Percentiles rank a stretch among this genome's conserved stretches.
Evolutionary conservation across 768 basidiomycete species (phyloP).

Genomic region (Baorangia bicolor): DNA sequence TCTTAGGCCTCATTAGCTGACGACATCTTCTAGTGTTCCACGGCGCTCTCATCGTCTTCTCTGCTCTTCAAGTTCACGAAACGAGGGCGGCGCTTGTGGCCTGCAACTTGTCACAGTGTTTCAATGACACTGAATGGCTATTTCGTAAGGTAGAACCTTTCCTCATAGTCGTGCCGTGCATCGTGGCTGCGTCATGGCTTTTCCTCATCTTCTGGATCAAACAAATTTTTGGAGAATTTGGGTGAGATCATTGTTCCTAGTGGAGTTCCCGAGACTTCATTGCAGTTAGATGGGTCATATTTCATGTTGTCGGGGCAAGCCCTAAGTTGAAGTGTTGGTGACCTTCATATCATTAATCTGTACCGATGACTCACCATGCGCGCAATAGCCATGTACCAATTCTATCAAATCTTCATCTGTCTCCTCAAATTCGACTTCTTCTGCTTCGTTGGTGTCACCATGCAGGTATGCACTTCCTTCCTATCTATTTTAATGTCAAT

Average conservation of each 20-base stretch:
- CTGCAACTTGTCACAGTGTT: constrained; percentile 37
- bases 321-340: constrained; percentile 76
- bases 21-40: constrained; percentile 55
- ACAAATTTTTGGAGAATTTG: constrained; percentile 77
- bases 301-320: constrained; percentile 86
- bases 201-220: constrained; percentile 66
- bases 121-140: constrained; percentile 51
- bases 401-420: constrained; percentile 84
- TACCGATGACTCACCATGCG: constrained; percentile 1
- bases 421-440: constrained; percentile 91
- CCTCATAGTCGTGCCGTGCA: constrained; percentile 68
- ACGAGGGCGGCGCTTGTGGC: constrained; percentile 60
- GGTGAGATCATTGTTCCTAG: constrained; percentile 45
- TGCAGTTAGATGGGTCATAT: constrained; percentile 75
- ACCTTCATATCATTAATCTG: not conserved
- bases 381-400: constrained; percentile 77
- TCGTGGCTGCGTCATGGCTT: constrained; percentile 68
- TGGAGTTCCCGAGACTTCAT: not conserved
- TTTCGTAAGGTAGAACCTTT: constrained; percentile 62
- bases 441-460: constrained; percentile 82
- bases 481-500: not conserved
- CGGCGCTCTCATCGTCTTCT: constrained; percentile 66
- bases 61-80: constrained; percentile 75
- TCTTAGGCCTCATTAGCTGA: constrained; percentile 4
- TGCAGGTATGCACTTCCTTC: constrained; percentile 55